These are phyloP conservation scores for Myxozyma udenii DNA, from an alignment of 805 yeast genomes.

Conservation along the genomic window DNA sequence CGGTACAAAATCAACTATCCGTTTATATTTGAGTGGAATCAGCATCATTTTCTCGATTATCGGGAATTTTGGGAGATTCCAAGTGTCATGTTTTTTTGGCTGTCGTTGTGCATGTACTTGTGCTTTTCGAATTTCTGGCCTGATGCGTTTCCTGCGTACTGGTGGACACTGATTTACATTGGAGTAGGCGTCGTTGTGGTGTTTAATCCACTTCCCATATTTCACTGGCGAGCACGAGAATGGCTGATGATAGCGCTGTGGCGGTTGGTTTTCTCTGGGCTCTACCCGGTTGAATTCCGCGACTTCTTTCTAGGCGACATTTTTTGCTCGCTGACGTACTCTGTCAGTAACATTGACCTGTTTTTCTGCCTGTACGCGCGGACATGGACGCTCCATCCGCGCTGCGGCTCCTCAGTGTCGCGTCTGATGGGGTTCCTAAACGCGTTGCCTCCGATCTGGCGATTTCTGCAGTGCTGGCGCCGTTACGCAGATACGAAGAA, in stretches of 20 bases:
- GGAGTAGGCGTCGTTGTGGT: constrained; percentile 51
- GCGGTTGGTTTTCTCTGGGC: constrained; percentile 74
- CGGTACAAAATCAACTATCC: constrained; percentile 77
- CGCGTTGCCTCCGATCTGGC: constrained; percentile 83
- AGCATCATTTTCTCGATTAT: constrained; percentile 60
- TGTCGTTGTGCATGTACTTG: constrained; percentile 68
- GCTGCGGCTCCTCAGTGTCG: constrained; percentile 77
- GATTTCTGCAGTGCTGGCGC: constrained; percentile 83
- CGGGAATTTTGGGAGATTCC: constrained; percentile 67
- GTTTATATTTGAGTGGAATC: constrained; percentile 85
- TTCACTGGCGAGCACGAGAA: constrained; percentile 60
- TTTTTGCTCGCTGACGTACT: constrained; percentile 80
- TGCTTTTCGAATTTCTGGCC: constrained; percentile 73
- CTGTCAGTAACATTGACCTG: constrained; percentile 79
- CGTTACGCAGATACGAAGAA: constrained; percentile 93
- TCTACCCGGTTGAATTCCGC: constrained; percentile 91
- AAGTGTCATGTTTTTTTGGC: constrained; percentile 52
- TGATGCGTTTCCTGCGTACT: constrained; percentile 54
- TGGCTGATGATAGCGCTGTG: constrained; percentile 74
- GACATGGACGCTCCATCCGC: constrained; percentile 54
- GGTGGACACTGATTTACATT: constrained; percentile 77
- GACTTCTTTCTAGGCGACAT: constrained; percentile 94
- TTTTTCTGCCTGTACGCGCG: constrained; percentile 75
- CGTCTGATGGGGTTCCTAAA: constrained; percentile 77
- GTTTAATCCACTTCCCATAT: constrained; percentile 58